Evolutionary conservation across 1,284 basidiomycete genomes (phyloP).

Genomic region (Coniferiporia sulphurascens): DNA sequence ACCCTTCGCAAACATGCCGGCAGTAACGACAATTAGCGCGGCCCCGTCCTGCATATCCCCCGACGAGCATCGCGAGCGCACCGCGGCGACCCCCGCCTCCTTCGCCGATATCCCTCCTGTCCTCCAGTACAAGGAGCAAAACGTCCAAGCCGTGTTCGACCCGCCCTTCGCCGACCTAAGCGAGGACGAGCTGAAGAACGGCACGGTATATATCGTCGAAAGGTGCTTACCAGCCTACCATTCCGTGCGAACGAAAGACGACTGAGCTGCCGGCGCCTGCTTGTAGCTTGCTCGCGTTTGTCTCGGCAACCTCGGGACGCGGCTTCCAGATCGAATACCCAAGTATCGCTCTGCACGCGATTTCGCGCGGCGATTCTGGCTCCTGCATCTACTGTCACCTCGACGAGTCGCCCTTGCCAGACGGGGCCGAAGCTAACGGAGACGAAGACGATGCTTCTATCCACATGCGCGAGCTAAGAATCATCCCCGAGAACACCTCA

Average conservation of each 20-base stretch:
- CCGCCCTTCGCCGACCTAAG: conserved; percentile 28
- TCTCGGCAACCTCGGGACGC: conserved; percentile 51
- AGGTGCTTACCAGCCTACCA: conserved; percentile 27
- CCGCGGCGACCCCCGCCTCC: conserved; percentile 72
- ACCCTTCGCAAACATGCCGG: conserved; percentile 21
- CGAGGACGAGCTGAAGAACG: conserved; percentile 28
- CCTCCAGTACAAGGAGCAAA: conserved; percentile 34
- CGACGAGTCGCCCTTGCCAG: conserved; percentile 48
- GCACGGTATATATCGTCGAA: conserved; percentile 41
- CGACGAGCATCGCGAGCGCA: conserved; percentile 63
- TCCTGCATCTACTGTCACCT: conserved; percentile 89
- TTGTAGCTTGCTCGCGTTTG: conserved; percentile 70
- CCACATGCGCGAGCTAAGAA: conserved; percentile 71
- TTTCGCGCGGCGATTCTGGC: conserved; percentile 60
- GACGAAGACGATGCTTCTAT: conserved; percentile 45
- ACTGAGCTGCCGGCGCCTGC: background rate
- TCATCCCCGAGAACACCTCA: conserved; percentile 55
- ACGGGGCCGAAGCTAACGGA: conserved; percentile 34
- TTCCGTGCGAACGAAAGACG: background rate
- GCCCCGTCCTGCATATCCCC: conserved; percentile 58
- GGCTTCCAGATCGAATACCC: conserved; percentile 84
- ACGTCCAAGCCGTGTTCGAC: conserved; percentile 34
- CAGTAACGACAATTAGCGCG: conserved; percentile 38
- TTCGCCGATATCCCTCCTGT: conserved; percentile 47
- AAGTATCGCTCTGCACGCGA: conserved; percentile 82